A percentile compares a stretch with the other conserved stretches of the same genome.
Evolutionary conservation across 306 rosid species (phyloP).

Genomic region (Begonia masoniana): DNA sequence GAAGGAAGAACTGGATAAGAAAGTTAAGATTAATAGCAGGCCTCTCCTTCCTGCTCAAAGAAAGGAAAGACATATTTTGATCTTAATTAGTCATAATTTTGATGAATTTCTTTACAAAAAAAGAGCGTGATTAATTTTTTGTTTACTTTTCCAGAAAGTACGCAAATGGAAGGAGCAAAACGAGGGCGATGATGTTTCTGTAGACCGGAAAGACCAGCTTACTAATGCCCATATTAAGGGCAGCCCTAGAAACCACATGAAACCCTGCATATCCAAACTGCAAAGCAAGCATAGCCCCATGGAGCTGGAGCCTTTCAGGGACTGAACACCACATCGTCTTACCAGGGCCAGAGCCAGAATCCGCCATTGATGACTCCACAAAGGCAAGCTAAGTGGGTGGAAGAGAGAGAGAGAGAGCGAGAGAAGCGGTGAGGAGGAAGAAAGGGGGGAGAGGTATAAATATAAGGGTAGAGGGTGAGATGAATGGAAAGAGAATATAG

Average conservation of each 20-base stretch:
- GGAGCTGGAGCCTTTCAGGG: constrained; percentile 75
- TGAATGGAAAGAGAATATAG: background rate
- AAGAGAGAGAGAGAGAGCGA: constrained; percentile 1
- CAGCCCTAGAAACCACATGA: constrained; percentile 89
- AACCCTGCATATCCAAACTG: constrained; percentile 97
- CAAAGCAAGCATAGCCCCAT: constrained; percentile 88
- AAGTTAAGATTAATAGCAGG: constrained; percentile 68
- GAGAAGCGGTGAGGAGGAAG: background rate
- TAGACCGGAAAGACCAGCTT: constrained; percentile 92
- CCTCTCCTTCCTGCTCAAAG: constrained; percentile 67
- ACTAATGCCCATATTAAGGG: constrained; percentile 94
- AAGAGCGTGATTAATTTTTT: too few relatives aligned
- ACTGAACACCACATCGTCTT: constrained; percentile 68
- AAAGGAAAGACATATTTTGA: background rate
- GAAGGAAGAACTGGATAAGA: constrained; percentile 61
- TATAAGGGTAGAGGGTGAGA: background rate
- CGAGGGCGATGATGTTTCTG: constrained; percentile 74
- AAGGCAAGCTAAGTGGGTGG: constrained; percentile 1
- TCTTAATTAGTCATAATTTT: too few relatives aligned
- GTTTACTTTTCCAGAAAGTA: constrained; percentile 72
- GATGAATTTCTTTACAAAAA: too few relatives aligned
- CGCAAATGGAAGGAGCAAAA: constrained; percentile 81
- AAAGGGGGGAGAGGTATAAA: constrained; percentile 25
- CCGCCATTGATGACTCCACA: constrained; percentile 37
- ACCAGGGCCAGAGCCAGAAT: constrained; percentile 26